Percentiles rank a stretch among this genome's conserved stretches.
These are phyloP conservation scores for Pachysandra terminalis DNA, from an alignment of 164 flowering plant genomes.

Conservation along the genomic window DNA sequence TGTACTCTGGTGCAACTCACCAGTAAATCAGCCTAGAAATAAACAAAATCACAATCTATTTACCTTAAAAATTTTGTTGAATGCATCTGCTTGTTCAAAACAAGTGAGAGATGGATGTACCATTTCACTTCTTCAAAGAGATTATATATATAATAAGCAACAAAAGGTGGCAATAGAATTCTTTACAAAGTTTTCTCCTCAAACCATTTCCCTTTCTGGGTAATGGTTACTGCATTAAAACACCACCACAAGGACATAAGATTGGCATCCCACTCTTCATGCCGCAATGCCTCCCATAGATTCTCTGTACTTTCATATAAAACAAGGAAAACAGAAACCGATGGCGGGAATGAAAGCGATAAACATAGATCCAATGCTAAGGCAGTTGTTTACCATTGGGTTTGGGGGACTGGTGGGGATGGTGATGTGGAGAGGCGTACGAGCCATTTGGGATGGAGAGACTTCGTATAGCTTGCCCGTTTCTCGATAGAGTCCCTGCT, in stretches of 20 bases:
- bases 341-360: not conserved
- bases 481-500: constrained; percentile 32
- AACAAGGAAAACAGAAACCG: not conserved
- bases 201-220: not conserved
- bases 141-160: not conserved
- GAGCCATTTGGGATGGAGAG: constrained; percentile 53
- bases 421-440: constrained; percentile 48
- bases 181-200: constrained; percentile 3
- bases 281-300: constrained; percentile 18
- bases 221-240: not conserved
- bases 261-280: constrained; percentile 20
- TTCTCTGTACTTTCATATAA: constrained; percentile 19
- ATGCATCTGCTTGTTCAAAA: too few relatives aligned
- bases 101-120: too few relatives aligned
- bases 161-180: constrained; percentile 4
- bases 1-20: too few relatives aligned
- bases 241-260: constrained; percentile 11
- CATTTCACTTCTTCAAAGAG: not conserved
- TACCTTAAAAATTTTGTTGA: too few relatives aligned
- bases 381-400: constrained; percentile 43
- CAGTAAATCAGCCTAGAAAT: too few relatives aligned
- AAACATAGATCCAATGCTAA: constrained; percentile 19
- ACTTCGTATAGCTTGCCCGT: constrained; percentile 49
- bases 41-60: too few relatives aligned
- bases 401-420: constrained; percentile 41